A percentile compares a stretch with the other conserved stretches of the same genome.
Conservation (phyloP, 2,329 filamentous ascomycete genomes). For the Fusarium multiceps region DNA sequence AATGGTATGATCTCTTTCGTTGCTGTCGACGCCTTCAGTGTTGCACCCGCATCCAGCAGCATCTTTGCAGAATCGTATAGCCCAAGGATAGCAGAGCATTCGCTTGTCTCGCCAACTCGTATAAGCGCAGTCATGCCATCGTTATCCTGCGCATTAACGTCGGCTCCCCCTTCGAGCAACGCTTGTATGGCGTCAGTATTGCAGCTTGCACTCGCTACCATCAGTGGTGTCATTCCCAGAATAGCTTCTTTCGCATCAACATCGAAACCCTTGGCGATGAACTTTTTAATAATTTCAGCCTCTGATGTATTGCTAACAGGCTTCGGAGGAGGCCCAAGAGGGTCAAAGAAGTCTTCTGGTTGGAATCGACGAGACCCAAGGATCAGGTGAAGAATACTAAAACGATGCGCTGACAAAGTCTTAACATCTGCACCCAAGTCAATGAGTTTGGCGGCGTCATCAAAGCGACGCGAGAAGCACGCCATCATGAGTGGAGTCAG, state of each 20-base stretch:
- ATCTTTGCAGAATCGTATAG: conserved; percentile 41
- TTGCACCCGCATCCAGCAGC: conserved; percentile 43
- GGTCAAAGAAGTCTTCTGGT: conserved; percentile 38
- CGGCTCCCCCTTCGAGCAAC: conserved; percentile 40
- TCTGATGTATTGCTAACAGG: conserved; percentile 32
- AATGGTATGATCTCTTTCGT: conserved; percentile 42
- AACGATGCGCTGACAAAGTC: conserved; percentile 40
- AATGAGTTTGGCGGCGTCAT: conserved; percentile 43
- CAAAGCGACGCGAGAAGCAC: conserved; percentile 45
- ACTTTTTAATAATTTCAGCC: conserved; percentile 44
- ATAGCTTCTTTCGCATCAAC: conserved; percentile 43
- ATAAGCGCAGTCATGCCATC: conserved; percentile 42
- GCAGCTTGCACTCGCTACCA: conserved; percentile 46
- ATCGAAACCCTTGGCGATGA: conserved; percentile 43
- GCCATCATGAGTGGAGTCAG: conserved; percentile 46
- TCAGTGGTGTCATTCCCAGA: conserved; percentile 46
- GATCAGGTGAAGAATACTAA: conserved; percentile 46
- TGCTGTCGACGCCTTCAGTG: conserved; percentile 33
- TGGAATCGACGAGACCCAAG: conserved; percentile 41
- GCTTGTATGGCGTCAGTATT: conserved; percentile 43
- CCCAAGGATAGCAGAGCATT: conserved; percentile 37
- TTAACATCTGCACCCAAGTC: conserved; percentile 43
- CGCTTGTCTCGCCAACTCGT: conserved; percentile 43
- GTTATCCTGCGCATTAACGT: conserved; percentile 43
- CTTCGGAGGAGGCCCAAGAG: conserved; percentile 9